phyloP scores from a whole-genome alignment of 2,329 filamentous ascomycete genomes.

The Massarina eburnea region DNA sequence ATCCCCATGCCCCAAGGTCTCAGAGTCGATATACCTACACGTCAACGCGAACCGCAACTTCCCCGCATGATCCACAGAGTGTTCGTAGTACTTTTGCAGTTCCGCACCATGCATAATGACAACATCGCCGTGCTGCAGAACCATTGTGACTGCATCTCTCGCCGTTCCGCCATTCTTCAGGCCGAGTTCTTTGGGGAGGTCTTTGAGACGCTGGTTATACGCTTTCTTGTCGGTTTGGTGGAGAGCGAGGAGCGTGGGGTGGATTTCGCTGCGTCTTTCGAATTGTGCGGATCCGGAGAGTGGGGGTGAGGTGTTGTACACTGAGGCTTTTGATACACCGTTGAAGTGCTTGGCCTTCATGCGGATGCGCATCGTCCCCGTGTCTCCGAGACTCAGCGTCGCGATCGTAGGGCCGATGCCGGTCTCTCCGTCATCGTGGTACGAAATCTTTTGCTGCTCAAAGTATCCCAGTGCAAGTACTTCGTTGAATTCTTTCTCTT shows the following conservation, averaged over 20 bases:
- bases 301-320: constrained; percentile 36
- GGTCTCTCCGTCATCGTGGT: constrained; percentile 67
- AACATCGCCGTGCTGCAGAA: constrained; percentile 64
- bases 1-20: constrained; percentile 45
- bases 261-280: constrained; percentile 35
- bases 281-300: constrained; percentile 36
- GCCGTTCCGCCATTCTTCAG: constrained; percentile 32
- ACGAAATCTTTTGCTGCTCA: constrained; percentile 60
- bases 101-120: constrained; percentile 63
- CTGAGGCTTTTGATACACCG: constrained; percentile 36
- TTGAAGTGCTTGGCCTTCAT: constrained; percentile 56
- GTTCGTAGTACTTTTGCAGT: constrained; percentile 64
- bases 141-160: constrained; percentile 47
- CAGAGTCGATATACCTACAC: constrained; percentile 54
- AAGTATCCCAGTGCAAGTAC: constrained; percentile 65
- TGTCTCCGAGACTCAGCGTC: constrained; percentile 59
- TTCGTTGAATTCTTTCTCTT: constrained; percentile 60
- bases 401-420: constrained; percentile 65
- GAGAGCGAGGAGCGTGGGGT: constrained; percentile 29
- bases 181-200: constrained; percentile 42
- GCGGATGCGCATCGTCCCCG: constrained; percentile 60
- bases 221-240: constrained; percentile 16
- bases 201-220: constrained; percentile 30
- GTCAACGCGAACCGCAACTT: constrained; percentile 61
- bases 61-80: constrained; percentile 55